Percentiles rank a stretch among this genome's conserved stretches.
Evolutionary conservation across 345 rosid genomes (phyloP).

Genomic region (Gossypium australe): DNA sequence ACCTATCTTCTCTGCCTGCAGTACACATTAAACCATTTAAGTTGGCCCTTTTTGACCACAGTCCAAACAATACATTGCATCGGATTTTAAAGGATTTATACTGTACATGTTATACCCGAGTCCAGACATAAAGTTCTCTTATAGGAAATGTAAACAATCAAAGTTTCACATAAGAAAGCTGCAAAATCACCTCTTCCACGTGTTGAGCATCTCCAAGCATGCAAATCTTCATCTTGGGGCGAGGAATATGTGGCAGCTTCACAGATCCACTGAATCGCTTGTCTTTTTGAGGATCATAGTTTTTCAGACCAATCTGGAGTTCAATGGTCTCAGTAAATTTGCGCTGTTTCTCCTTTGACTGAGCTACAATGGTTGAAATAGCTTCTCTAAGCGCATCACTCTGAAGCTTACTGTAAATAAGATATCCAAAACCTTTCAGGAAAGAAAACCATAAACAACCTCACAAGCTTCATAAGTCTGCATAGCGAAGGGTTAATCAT

Average conservation of each 20-base stretch:
- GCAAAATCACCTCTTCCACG: slow-evolving; percentile 62
- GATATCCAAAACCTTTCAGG: background rate
- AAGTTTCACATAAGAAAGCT: background rate
- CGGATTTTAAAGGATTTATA: no score
- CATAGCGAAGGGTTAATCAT: background rate
- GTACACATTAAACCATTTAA: background rate
- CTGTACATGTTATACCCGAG: no score
- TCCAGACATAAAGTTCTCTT: background rate
- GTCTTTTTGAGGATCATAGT: slow-evolving; percentile 93
- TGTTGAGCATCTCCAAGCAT: slow-evolving; percentile 98
- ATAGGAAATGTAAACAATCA: background rate
- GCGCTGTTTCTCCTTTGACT: slow-evolving; percentile 56
- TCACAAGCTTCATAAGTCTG: background rate
- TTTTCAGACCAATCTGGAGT: slow-evolving; percentile 90
- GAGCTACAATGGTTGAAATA: slow-evolving; percentile 41
- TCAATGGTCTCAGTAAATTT: slow-evolving; percentile 87
- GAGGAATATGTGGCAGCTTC: slow-evolving; percentile 85
- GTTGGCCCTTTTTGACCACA: no score
- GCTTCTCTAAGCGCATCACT: slow-evolving; percentile 87
- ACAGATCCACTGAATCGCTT: slow-evolving; percentile 93
- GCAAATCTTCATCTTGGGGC: slow-evolving; percentile 92
- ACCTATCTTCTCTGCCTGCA: slow-evolving; percentile 67
- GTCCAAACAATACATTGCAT: no score
- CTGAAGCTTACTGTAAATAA: slow-evolving; percentile 73
- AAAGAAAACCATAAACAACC: background rate